Percentiles rank a stretch among this genome's conserved stretches.
Conservation (phyloP, 2,329 filamentous ascomycete species). For the Meredithiella fracta region DNA sequence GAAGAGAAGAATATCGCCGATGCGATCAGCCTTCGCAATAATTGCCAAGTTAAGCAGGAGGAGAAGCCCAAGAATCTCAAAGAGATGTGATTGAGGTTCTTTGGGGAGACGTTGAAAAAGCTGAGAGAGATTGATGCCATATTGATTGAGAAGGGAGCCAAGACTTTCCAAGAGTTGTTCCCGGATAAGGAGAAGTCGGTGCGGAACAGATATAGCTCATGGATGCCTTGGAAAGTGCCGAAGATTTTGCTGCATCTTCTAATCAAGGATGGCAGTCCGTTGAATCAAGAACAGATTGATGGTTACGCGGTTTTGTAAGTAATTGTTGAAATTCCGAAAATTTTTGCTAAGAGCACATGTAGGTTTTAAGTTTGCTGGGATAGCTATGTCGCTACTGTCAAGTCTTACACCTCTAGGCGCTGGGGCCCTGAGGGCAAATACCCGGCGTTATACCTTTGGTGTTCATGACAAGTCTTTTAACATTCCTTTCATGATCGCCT, state of each 20-base stretch:
- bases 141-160: slow-evolving; percentile 45
- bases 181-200: slow-evolving; percentile 27
- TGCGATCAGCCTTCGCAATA: neutral
- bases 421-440: slow-evolving; percentile 39
- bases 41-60: slow-evolving; percentile 31
- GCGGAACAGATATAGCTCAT: slow-evolving; percentile 14
- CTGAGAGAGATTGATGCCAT: slow-evolving; percentile 29
- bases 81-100: slow-evolving; percentile 30
- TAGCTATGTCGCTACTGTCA: slow-evolving; percentile 51
- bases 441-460: slow-evolving; percentile 46
- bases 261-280: neutral
- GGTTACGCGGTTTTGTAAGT: neutral
- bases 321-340: too few relatives aligned
- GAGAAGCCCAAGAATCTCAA: slow-evolving; percentile 17
- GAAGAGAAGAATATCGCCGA: slow-evolving; percentile 16
- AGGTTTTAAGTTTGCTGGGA: slow-evolving; percentile 58
- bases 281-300: neutral
- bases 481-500: slow-evolving; percentile 51
- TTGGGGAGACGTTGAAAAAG: slow-evolving; percentile 35
- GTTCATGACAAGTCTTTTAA: slow-evolving; percentile 34
- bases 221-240: slow-evolving; percentile 25
- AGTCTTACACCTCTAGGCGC: slow-evolving; percentile 41
- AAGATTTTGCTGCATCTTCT: neutral
- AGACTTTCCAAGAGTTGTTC: slow-evolving; percentile 48
- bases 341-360: neutral